phyloP scores from a whole-genome alignment of 225 moss, liverwort and hornwort genomes.

The Sphagnum tenellum region DNA sequence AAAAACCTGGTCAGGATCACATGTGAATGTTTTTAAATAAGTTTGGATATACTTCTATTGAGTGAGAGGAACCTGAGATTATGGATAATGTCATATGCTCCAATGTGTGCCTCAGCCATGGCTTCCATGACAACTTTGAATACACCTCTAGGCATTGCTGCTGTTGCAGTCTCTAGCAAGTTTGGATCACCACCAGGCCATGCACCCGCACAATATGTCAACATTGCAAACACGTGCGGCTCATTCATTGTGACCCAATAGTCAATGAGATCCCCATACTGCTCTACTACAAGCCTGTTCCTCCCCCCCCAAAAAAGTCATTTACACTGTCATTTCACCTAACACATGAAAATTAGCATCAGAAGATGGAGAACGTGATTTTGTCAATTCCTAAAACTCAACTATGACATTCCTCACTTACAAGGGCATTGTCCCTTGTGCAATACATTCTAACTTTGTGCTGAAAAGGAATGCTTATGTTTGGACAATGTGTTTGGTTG shows the following conservation, averaged over 20 bases:
- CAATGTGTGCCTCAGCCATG: conserved; percentile 79
- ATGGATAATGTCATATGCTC: conserved; percentile 82
- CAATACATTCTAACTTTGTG: too few relatives aligned
- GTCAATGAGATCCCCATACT: conserved; percentile 82
- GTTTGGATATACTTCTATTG: too few relatives aligned
- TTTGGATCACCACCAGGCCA: conserved; percentile 98
- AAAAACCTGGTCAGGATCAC: too few relatives aligned
- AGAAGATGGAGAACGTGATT: too few relatives aligned
- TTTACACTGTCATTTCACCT: too few relatives aligned
- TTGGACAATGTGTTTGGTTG: background rate
- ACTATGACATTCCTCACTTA: too few relatives aligned
- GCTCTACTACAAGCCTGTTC: conserved; percentile 76
- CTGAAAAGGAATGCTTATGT: too few relatives aligned
- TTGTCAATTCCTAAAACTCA: too few relatives aligned
- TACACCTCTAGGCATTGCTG: conserved; percentile 65
- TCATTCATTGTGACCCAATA: conserved; percentile 97
- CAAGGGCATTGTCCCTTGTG: too few relatives aligned
- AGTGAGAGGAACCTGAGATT: conserved; percentile 26
- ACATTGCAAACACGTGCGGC: conserved; percentile 92
- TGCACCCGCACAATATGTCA: conserved; percentile 95
- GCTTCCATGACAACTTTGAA: conserved; percentile 76
- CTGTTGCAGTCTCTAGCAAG: conserved; percentile 74
- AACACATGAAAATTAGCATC: too few relatives aligned
- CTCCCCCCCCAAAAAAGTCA: background rate
- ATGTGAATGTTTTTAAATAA: too few relatives aligned